Conservation (phyloP, 2,329 filamentous ascomycete species). For the Cladosporium sp. region DNA sequence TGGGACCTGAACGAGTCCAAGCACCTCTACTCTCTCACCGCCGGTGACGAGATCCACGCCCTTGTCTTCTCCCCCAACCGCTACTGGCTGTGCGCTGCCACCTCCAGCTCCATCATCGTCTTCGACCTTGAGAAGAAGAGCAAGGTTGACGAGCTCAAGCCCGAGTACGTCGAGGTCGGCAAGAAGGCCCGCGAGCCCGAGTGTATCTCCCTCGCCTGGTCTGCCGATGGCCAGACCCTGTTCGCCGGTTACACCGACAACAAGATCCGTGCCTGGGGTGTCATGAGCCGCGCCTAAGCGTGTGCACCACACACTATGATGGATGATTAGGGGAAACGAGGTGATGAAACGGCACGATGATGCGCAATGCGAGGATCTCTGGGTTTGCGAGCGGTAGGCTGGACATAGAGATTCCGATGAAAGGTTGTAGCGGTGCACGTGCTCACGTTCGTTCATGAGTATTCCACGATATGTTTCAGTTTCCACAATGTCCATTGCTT, state of each 20-base stretch:
- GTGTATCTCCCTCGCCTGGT: slow-evolving; percentile 96
- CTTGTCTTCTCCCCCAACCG: slow-evolving; percentile 99
- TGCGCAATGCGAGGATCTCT: slow-evolving; percentile 34
- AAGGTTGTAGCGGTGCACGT: slow-evolving; percentile 33
- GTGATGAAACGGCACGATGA: slow-evolving; percentile 30
- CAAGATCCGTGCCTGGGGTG: slow-evolving; percentile 96
- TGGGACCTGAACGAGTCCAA: slow-evolving; percentile 99
- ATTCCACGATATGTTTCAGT: slow-evolving; percentile 9
- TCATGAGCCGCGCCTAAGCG: slow-evolving; percentile 72
- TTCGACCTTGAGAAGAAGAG: slow-evolving; percentile 99
- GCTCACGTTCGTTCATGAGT: slow-evolving; percentile 18
- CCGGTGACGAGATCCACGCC: slow-evolving; percentile 99
- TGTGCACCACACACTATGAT: slow-evolving; percentile 6
- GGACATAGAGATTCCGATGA: slow-evolving; percentile 30
- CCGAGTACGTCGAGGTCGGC: slow-evolving; percentile 89
- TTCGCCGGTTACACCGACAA: slow-evolving; percentile 99
- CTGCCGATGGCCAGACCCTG: slow-evolving; percentile 95
- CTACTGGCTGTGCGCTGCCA: slow-evolving; percentile 99
- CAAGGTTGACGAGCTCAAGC: slow-evolving; percentile 99
- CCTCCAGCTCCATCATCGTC: slow-evolving; percentile 97
- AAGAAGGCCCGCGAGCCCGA: slow-evolving; percentile 99
- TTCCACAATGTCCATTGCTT: background rate
- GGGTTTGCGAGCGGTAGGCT: slow-evolving; percentile 22
- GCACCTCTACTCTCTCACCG: slow-evolving; percentile 99
- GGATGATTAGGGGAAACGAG: slow-evolving; percentile 1